Percentiles rank a stretch among this genome's conserved stretches.
These are phyloP conservation scores for Silybum marianum DNA, from an alignment of 129 eudicot genomes.

Conservation along the genomic window DNA sequence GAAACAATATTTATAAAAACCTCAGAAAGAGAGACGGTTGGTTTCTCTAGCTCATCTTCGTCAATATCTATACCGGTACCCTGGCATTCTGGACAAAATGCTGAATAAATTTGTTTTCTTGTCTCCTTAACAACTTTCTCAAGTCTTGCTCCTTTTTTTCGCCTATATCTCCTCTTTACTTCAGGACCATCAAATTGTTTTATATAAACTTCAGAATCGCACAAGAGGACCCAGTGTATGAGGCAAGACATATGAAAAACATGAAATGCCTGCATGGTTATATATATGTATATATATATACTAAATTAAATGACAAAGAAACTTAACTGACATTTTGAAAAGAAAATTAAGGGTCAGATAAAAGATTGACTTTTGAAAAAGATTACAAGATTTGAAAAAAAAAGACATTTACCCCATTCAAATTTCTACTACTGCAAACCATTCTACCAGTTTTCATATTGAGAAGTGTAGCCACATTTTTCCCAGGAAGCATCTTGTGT, in stretches of 20 bases:
- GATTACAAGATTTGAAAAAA: neutral
- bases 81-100: conserved; percentile 94
- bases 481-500: conserved; percentile 89
- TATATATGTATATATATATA: neutral
- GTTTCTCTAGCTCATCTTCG: conserved; percentile 76
- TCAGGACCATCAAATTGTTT: conserved; percentile 44
- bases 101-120: conserved; percentile 48
- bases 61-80: conserved; percentile 72
- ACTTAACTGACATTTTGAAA: neutral
- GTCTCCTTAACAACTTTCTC: conserved; percentile 31
- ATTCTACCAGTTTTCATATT: conserved; percentile 84
- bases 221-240: conserved; percentile 86
- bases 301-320: neutral
- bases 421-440: conserved; percentile 89
- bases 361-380: neutral
- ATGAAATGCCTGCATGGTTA: conserved; percentile 83
- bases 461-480: conserved; percentile 82
- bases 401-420: conserved; percentile 64
- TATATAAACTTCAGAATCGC: conserved; percentile 65
- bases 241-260: conserved; percentile 89
- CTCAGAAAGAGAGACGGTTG: conserved; percentile 74
- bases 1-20: conserved; percentile 24
- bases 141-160: conserved; percentile 52
- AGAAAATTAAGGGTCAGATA: neutral
- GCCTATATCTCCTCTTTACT: conserved; percentile 51